Base-by-base conservation (phyloP, 2,329 filamentous ascomycete genomes). In the Lasiodiplodia sp. region DNA sequence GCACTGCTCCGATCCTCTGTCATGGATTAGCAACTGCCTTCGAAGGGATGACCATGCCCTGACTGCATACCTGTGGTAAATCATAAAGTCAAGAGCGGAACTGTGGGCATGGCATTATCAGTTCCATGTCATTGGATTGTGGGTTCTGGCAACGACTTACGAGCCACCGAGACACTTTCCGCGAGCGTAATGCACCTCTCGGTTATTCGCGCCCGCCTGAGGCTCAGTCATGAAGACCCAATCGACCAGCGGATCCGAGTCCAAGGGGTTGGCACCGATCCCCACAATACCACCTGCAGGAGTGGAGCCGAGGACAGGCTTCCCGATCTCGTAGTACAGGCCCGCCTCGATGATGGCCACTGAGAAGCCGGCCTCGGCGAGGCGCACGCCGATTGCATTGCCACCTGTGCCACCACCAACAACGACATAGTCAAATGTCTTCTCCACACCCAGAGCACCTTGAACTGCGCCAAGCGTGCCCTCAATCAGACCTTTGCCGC, bases 291-390 rank as follows among this genome's bases (percentile, higher is more conserved):
- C 73, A n/a, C 72, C 72, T 40, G 70, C 73, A 4, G 74, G 75
- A 12, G 76, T 72, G 37, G 72, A 68, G 12, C 70, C 72, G 4
- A 67, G 55, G 44, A 76, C 75, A 2, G 72, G 72, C 63, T 76
- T 74, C 44, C 34, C 52, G 18, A 76, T 49, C 56, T 77, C 72
- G 56, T 76, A 77, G 69, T 75, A 77, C 5, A 28, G 38, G 0
- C 78, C 78, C 11, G 77, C 78, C 71, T 80, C 78, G 55, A 79
- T 72, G 3, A 79, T 72, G 0, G 77, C 78, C 31, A 80, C 74
- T 7, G 72, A 51, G 44, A 34, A 34, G 28, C 66, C 66, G 2
- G 66, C 66, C 58, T 71, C 71, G 16, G 71, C 66, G 1, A 77
- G 70, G 1, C 75, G 72, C 1, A 70, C 70, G 12, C 73, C 75